Evolutionary conservation across 192 early-diverging fungal species (phyloP).

Genomic region (Entophlyctis helioformis): DNA sequence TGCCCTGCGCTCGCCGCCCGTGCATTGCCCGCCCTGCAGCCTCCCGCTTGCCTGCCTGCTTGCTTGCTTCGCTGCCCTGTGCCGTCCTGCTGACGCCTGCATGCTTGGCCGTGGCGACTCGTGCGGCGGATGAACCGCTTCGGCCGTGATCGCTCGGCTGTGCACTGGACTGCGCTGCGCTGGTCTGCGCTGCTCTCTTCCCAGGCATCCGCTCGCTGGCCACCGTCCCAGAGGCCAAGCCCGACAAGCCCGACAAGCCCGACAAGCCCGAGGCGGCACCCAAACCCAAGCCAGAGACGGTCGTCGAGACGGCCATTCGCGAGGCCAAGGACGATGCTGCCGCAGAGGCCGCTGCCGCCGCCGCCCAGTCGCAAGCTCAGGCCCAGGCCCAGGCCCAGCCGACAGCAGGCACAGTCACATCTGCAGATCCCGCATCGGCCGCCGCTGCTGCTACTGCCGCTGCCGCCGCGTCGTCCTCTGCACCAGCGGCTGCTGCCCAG

Average conservation of each 20-base stretch:
- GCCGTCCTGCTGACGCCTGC: no score
- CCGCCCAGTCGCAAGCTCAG: no score
- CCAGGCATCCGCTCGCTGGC: neutral
- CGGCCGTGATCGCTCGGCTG: neutral
- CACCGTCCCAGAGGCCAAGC: neutral
- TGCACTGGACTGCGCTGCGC: neutral
- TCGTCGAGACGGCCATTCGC: conserved; percentile 28
- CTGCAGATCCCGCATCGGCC: neutral
- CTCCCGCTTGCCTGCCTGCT: no score
- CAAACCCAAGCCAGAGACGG: conserved; percentile 19
- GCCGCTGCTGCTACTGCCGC: conserved; percentile 10
- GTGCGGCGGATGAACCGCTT: neutral
- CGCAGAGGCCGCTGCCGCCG: conserved; percentile 7
- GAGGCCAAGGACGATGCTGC: conserved; percentile 29
- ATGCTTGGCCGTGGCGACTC: no score
- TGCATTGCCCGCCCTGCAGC: no score
- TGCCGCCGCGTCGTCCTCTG: conserved; percentile 1
- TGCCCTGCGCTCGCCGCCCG: no score
- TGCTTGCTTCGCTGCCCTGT: no score
- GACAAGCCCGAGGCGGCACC: neutral
- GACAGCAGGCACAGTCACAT: neutral
- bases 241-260: no score
- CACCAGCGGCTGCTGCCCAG: conserved; percentile 1
- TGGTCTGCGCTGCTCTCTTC: neutral
- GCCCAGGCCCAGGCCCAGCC: neutral